Conservation (phyloP, 805 yeast genomes). For the Spathaspora sp. region DNA sequence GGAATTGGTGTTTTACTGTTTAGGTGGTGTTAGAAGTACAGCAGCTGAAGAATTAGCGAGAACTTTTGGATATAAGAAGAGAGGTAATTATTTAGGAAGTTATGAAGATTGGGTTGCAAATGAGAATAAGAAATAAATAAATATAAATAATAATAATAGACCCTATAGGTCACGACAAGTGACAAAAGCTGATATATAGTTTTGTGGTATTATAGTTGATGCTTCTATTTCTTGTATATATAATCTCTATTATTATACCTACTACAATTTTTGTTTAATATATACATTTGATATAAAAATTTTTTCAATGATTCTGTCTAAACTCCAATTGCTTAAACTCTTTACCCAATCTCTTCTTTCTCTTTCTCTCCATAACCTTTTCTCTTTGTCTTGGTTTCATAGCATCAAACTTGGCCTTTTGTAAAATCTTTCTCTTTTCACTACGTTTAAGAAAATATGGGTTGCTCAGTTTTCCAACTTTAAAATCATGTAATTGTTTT, state of each 20-base stretch:
- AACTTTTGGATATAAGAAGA: conserved; percentile 79
- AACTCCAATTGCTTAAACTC: conserved; percentile 59
- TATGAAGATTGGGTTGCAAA: conserved; percentile 74
- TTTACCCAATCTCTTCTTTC: conserved; percentile 79
- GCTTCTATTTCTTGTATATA: neutral
- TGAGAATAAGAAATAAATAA: conserved; percentile 20
- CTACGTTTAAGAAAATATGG: conserved; percentile 61
- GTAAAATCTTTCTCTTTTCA: conserved; percentile 70
- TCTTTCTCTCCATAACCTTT: conserved; percentile 81
- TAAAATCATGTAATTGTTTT: conserved; percentile 43
- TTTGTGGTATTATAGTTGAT: neutral
- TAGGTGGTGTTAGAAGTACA: conserved; percentile 87
- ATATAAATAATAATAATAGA: neutral
- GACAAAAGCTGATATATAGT: neutral
- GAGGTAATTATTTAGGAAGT: conserved; percentile 86
- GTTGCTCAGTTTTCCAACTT: conserved; percentile 46
- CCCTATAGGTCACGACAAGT: neutral
- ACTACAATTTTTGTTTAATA: neutral
- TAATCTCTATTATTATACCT: neutral
- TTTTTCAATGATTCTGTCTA: conserved; percentile 5
- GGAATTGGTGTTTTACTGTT: conserved; percentile 84
- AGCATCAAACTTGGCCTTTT: conserved; percentile 71
- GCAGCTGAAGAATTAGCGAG: conserved; percentile 90
- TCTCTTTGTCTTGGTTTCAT: conserved; percentile 73
- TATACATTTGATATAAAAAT: neutral